Evolutionary conservation across 2,329 filamentous ascomycete species (phyloP), one percentile per base, ranked within the genome.

Genomic region (Aspergillus jensenii): DNA sequence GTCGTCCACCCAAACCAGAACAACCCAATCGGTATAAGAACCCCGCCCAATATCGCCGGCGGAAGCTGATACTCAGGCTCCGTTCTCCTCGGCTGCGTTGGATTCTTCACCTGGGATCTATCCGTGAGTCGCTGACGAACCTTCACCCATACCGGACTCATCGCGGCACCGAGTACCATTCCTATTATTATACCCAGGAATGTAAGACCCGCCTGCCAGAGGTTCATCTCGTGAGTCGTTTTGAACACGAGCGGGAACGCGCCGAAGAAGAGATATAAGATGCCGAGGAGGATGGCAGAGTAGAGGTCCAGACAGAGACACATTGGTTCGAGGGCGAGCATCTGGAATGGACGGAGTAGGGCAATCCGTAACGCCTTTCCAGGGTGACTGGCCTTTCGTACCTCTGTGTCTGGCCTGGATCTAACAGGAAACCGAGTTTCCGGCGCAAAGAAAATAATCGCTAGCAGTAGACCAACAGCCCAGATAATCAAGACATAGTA

Each of bases 1-100:
- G 88, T 88, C 6, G 89, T 91, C 89, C 91, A 96, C 11, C 85
- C 91, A 75, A 96, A 96, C 78, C 89, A 88, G 72, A 96, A 95
- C 17, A 97, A 76, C 3, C 90, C 90, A 54, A 89, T 77, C 6
- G 91, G 89, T 23, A 93, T 89, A 5, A 96, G 74, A 47, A 90
- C 71, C 1, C 86, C 86, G 8, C 91, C 92, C 3, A 81, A 70
- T 50, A 91, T 87, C 31, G 86, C 71, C 8, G 90, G 85, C 2
- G 90, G 88, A 31, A 96, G 82, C 59, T 90, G 85, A 74, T 88
- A 93, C 76, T 96, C 92, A 8, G 92, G 92, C 78, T 96, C 21
- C 7, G 14, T 19, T 14, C 2, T 19, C 9, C 27, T 9, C 2
- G 27, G 9, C 27, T 31, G 27, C 27, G 1, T 31, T 31, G 15